Conservation (phyloP, 1,139 yeast genomes). For the Kodamaea ohmeri region DNA sequence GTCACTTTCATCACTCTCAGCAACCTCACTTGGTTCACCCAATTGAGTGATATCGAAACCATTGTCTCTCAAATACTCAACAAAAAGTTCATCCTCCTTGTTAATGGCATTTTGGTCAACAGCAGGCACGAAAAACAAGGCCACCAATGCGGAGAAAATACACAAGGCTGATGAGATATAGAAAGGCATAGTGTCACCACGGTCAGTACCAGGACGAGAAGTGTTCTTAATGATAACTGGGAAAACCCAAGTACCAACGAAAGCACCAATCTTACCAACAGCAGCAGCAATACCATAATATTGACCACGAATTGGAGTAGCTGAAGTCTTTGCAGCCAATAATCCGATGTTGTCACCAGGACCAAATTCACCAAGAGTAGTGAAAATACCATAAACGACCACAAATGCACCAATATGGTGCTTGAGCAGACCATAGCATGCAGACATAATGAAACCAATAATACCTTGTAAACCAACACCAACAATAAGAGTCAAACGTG, state of each 20-base stretch:
- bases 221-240: slow-evolving; percentile 58
- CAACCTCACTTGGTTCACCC: slow-evolving; percentile 31
- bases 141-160: slow-evolving; percentile 64
- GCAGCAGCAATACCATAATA: slow-evolving; percentile 93
- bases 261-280: slow-evolving; percentile 86
- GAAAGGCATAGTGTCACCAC: slow-evolving; percentile 73
- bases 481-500: slow-evolving; percentile 69
- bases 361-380: slow-evolving; percentile 87
- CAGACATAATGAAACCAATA: slow-evolving; percentile 87
- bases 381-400: slow-evolving; percentile 83
- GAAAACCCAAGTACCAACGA: slow-evolving; percentile 85
- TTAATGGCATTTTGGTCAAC: slow-evolving; percentile 81
- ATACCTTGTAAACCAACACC: slow-evolving; percentile 76
- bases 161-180: slow-evolving; percentile 79
- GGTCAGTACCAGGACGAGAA: slow-evolving; percentile 41
- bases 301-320: slow-evolving; percentile 87
- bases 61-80: slow-evolving; percentile 55
- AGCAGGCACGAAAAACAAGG: slow-evolving; percentile 71
- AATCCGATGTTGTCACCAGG: slow-evolving; percentile 92
- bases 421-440: slow-evolving; percentile 52
- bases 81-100: slow-evolving; percentile 71
- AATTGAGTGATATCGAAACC: slow-evolving; percentile 58
- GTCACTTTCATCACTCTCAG: slow-evolving; percentile 2
- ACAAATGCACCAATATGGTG: slow-evolving; percentile 72
- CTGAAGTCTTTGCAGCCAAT: slow-evolving; percentile 80